These are phyloP conservation scores for Leptomonas pyrrhocoris DNA, from an alignment of 208 protist genomes.

Conservation along the genomic window DNA sequence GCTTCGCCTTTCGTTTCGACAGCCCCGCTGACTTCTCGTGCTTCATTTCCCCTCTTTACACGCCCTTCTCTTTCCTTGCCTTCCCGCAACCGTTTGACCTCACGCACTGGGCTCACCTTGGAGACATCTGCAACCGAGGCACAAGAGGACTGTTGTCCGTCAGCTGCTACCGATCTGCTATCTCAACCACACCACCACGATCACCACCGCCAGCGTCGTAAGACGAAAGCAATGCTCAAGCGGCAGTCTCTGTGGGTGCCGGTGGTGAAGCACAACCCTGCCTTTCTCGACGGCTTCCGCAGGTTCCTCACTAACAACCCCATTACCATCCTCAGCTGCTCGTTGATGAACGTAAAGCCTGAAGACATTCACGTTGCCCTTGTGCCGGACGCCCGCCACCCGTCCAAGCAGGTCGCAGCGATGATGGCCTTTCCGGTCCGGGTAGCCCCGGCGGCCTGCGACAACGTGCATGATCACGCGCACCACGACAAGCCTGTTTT, in stretches of 20 bases:
- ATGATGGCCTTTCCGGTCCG: constrained; percentile 68
- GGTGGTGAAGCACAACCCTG: constrained; percentile 46
- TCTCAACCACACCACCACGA: not conserved
- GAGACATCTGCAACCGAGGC: no score
- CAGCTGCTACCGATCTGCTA: not conserved
- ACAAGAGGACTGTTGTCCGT: no score
- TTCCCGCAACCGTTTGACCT: no score
- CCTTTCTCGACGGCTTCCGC: constrained; percentile 38
- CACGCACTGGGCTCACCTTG: no score
- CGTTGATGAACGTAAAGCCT: constrained; percentile 32
- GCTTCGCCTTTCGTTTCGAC: no score
- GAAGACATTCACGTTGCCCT: constrained; percentile 52
- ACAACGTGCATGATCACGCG: constrained; percentile 11
- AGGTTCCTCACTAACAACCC: constrained; percentile 49
- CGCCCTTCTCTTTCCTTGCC: no score
- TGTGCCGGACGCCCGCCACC: constrained; percentile 26
- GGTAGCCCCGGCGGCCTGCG: constrained; percentile 46
- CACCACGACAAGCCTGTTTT: not conserved
- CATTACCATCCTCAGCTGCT: constrained; percentile 31
- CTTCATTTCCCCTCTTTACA: no score
- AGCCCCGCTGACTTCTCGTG: no score
- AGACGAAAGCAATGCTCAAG: constrained; percentile 41
- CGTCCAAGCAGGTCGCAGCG: constrained; percentile 16
- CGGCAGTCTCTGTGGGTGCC: constrained; percentile 70
- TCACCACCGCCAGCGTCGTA: not conserved